phyloP scores from a whole-genome alignment of 2,329 filamentous ascomycete genomes.

The Sporothrix humicola region DNA sequence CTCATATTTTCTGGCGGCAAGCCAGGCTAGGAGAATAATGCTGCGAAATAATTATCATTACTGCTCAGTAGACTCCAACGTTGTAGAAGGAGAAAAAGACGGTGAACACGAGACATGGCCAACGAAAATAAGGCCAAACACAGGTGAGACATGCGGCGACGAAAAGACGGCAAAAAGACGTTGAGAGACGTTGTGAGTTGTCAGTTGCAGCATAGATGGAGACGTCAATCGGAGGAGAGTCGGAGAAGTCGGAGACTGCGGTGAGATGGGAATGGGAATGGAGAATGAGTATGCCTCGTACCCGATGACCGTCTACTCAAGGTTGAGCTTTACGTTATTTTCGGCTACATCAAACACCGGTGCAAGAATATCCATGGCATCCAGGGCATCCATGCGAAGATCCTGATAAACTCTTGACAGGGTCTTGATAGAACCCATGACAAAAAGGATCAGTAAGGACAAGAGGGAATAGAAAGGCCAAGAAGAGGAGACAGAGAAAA shows the following conservation, averaged over 20 bases:
- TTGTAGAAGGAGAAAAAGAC: constrained; percentile 5
- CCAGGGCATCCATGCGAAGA: no score
- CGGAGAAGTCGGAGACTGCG: no score
- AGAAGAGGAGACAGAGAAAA: constrained; percentile 3
- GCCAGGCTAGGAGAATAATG: constrained; percentile 20
- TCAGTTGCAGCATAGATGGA: no score
- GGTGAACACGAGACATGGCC: constrained; percentile 17
- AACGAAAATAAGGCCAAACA: not conserved
- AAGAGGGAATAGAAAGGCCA: not conserved
- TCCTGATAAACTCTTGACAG: not conserved
- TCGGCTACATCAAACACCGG: no score
- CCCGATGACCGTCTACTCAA: no score
- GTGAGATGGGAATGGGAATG: no score
- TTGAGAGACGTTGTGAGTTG: not conserved
- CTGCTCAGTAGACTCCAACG: no score
- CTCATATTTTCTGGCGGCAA: constrained; percentile 14
- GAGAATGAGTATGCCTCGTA: not conserved
- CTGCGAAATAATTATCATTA: not conserved
- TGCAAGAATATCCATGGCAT: no score
- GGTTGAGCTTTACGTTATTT: no score
- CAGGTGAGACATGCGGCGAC: constrained; percentile 15
- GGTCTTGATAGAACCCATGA: not conserved
- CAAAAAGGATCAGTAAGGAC: constrained; percentile 3
- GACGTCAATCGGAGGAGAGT: no score
- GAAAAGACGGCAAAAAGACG: not conserved